These are phyloP conservation scores for Heracleum sosnowskyi DNA, from an alignment of 129 eudicot species.

Conservation along the genomic window DNA sequence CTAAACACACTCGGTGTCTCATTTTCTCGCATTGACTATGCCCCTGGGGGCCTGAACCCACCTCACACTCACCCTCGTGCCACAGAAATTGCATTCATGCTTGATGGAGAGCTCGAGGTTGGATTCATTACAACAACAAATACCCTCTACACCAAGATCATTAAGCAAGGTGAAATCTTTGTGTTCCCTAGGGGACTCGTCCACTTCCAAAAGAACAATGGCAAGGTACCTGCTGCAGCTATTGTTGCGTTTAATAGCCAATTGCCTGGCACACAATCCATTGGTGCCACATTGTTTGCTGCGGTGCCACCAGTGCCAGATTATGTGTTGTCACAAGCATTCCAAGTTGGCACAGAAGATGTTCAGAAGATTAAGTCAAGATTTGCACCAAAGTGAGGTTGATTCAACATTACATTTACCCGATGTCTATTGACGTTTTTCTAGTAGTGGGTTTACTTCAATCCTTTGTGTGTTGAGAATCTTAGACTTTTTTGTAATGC, in stretches of 20 bases:
- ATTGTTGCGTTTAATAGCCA: slow-evolving; percentile 55
- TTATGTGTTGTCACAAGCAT: slow-evolving; percentile 52
- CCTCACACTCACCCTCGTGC: slow-evolving; percentile 13
- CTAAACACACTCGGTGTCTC: slow-evolving; percentile 12
- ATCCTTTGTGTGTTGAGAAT: not conserved
- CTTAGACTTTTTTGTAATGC: not conserved
- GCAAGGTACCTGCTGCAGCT: slow-evolving; percentile 36
- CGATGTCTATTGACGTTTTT: too few species aligned
- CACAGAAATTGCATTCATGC: not conserved
- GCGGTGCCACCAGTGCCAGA: slow-evolving; percentile 61
- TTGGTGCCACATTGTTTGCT: slow-evolving; percentile 50
- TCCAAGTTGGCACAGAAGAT: slow-evolving; percentile 51
- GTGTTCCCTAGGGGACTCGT: slow-evolving; percentile 10
- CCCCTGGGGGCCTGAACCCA: slow-evolving; percentile 11
- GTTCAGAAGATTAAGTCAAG: slow-evolving; percentile 11
- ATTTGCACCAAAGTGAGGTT: slow-evolving; percentile 1
- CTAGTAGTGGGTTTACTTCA: too few species aligned
- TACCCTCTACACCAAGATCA: not conserved
- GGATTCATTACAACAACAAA: slow-evolving; percentile 8
- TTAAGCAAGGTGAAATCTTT: not conserved
- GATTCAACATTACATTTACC: not conserved
- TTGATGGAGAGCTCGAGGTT: slow-evolving; percentile 1
- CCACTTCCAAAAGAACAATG: slow-evolving; percentile 16
- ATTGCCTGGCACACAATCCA: slow-evolving; percentile 64
- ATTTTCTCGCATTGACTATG: not conserved